Evolutionary conservation across 2,329 filamentous ascomycete species (phyloP).

Genomic region (Fusarium succisae): DNA sequence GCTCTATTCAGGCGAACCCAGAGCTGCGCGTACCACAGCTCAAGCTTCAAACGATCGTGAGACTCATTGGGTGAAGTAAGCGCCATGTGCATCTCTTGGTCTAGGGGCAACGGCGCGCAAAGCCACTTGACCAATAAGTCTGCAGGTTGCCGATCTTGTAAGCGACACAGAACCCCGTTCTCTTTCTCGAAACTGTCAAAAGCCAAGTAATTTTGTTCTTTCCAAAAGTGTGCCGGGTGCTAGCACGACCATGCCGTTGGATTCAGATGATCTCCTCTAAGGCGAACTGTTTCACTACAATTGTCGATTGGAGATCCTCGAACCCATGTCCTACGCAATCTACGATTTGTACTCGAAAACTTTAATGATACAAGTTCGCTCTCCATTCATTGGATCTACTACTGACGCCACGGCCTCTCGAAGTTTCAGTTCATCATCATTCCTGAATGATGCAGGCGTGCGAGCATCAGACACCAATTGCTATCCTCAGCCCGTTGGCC

Average conservation of each 20-base stretch:
- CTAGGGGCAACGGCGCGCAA: constrained; percentile 17
- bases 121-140: constrained; percentile 8
- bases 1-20: constrained; percentile 19
- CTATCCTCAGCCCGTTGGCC: background rate
- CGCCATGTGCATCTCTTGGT: constrained; percentile 33
- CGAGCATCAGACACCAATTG: background rate
- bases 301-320: background rate
- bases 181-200: constrained; percentile 5
- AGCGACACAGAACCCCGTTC: constrained; percentile 14
- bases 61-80: constrained; percentile 32
- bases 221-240: background rate
- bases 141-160: constrained; percentile 31
- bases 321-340: constrained; percentile 11
- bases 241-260: constrained; percentile 1
- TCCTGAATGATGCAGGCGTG: background rate
- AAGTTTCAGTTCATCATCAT: background rate
- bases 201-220: background rate
- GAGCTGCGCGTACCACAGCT: constrained; percentile 35
- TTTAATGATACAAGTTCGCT: background rate
- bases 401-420: background rate
- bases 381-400: background rate
- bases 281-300: background rate
- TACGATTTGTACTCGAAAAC: background rate
- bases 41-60: constrained; percentile 16
- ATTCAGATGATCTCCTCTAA: background rate